Evolutionary conservation across 768 basidiomycete genomes (phyloP), one percentile per base, ranked within the genome.

Genomic region (Mycena sanguinolenta): DNA sequence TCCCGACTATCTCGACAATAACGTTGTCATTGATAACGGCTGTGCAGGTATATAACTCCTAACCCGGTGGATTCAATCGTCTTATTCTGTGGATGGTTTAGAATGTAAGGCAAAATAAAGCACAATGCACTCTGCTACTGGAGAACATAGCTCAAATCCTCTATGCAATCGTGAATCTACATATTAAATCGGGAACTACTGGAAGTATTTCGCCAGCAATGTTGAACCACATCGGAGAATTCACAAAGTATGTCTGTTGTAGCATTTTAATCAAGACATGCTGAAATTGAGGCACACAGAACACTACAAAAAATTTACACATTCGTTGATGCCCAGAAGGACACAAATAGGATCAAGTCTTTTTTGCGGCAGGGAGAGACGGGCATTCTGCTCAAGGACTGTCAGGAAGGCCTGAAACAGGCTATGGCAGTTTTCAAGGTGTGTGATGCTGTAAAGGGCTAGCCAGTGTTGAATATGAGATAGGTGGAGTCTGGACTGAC

Each of bases 321-420:
- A n/a, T 55, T 55, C 19, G 30, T 55, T 55, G 53, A 55, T 1
- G 53, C 53, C 16, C 53, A 55, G 34, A 32, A 21, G 21, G 53
- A 55, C 16, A 30, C 30, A 7, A 55, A 30, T 30, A 32, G 30
- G 53, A 55, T 55, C 53, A 55, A 55, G 53, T 34, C 28, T 2
- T 55, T 55, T 32, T 34, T 58, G 9, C 55, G 55, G n/a, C 55
- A 58, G 30, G 23, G 36, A 12, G 55, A 58, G 23, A 58, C 25
- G 21, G 21, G 30, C 6, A 38, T 23, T 1, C 19, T 58, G 16
- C 55, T 58, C 13, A 58, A 58, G 55, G 55, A 58, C n/a, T 58
- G 36, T 38, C 55, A 16, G 36, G 34, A 23, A 25, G 36, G 36
- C 10, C 25, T 58, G 55, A 9, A 58, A 14, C 36, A 25, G 3